Percentiles rank a stretch among this genome's conserved stretches.
phyloP scores from a whole-genome alignment of 306 rosid genomes.

The Macrotyloma uniflorum region DNA sequence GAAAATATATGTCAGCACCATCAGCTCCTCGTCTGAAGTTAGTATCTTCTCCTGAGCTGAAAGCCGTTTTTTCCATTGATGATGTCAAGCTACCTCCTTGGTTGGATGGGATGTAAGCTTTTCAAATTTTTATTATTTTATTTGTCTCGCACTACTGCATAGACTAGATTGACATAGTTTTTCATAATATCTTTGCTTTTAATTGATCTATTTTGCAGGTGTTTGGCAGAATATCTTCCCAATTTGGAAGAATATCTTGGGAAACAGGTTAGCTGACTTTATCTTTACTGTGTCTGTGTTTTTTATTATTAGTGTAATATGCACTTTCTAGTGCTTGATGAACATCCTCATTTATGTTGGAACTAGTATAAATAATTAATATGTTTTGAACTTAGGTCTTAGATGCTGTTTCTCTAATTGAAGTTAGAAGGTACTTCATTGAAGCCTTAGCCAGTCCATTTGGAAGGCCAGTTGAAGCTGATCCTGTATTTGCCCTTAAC shows the following conservation, averaged over 20 bases:
- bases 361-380: conserved; percentile 9
- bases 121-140: conserved; percentile 28
- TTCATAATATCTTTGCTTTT: conserved; percentile 28
- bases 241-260: conserved; percentile 86
- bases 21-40: conserved; percentile 88
- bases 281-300: conserved; percentile 10
- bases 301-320: background rate
- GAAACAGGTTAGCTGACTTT: conserved; percentile 75
- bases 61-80: conserved; percentile 74
- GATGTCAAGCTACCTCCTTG: conserved; percentile 91
- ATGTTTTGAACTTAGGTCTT: conserved; percentile 53
- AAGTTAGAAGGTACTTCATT: conserved; percentile 77
- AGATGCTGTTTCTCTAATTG: conserved; percentile 83
- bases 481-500: conserved; percentile 59
- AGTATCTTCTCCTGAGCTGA: conserved; percentile 74
- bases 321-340: conserved; percentile 7
- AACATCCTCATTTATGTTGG: conserved; percentile 13
- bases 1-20: conserved; percentile 64
- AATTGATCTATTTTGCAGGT: conserved; percentile 58
- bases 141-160: background rate
- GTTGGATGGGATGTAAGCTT: conserved; percentile 87
- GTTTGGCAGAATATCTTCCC: conserved; percentile 90
- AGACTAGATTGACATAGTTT: conserved; percentile 13
- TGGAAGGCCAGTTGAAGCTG: conserved; percentile 97
- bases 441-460: conserved; percentile 71